Evolutionary conservation across 768 basidiomycete genomes (phyloP), one percentile per base, ranked within the genome.

Genomic region (Suillus cothurnatus): DNA sequence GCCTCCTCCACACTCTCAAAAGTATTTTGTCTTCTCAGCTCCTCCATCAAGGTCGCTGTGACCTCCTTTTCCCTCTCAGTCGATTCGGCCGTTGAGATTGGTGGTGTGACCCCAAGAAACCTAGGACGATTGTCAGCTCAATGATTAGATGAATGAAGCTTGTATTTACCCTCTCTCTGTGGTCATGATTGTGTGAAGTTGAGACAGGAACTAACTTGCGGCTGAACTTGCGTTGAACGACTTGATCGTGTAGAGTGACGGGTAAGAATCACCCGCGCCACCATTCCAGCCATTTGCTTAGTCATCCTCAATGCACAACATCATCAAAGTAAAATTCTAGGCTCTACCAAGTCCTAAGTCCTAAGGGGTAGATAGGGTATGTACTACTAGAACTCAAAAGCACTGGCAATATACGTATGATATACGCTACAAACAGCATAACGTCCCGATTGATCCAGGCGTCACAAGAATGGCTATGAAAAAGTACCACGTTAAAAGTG

Each of bases 1-100:
- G 93, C 84, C 77, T 98, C 95, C 62, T 93, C 90, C 67, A 94
- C 92, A 55, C 84, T 88, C 79, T 98, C 97, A 77, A 97, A 97
- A 3, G 90, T 90, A 64, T 92, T 90, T 72, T 97, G 90, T 55
- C 86, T 81, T 72, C 88, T 85, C 38, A 99, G 84, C 77, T 99
- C 97, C 64, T 94, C 89, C 91, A 98, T 93, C 61, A 99, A 81
- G 7, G 92, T 91, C 21, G 82, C 72, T 0, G 93, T 94, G 26
- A 95, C 91, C 76, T 92, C 91, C 76, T 89, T 90, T 79, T 95
- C 93, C 71, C 89, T 84, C 66, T 87, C 84, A 59, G 78, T 92
- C 23, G 93, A 95, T 69, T 91, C 89, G 38, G 76, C 79, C 28
- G 85, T 86, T 55, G 93, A 89, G 71, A 97, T 95, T 61, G 94